These are phyloP conservation scores for Pisolithus sp. DNA, from an alignment of 768 basidiomycete genomes.

Conservation along the genomic window DNA sequence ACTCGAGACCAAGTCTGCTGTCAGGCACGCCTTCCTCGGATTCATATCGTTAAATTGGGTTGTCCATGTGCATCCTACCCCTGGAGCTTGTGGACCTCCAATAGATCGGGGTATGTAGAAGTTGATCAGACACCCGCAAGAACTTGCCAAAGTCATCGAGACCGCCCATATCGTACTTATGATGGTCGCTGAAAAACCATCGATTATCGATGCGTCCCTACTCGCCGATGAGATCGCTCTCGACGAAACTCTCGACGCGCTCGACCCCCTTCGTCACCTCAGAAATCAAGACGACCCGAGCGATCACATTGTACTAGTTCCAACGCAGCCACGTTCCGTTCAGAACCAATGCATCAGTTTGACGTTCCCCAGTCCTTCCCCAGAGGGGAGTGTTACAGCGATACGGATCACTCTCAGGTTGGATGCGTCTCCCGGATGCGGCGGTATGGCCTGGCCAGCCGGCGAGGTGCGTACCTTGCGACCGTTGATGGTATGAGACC, in stretches of 20 bases:
- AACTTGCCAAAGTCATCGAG: no score
- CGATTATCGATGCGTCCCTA: slow-evolving; percentile 8
- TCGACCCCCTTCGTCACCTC: slow-evolving; percentile 58
- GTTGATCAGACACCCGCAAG: no score
- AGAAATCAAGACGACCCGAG: slow-evolving; percentile 33
- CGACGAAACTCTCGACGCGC: slow-evolving; percentile 49
- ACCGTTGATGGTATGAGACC: neutral
- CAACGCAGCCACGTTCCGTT: slow-evolving; percentile 47
- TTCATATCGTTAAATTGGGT: neutral
- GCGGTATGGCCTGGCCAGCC: slow-evolving; percentile 89
- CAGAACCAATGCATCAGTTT: slow-evolving; percentile 43
- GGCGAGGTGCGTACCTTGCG: slow-evolving; percentile 56
- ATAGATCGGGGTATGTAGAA: no score
- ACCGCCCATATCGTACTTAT: no score
- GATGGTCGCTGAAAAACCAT: neutral
- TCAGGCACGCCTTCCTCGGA: no score
- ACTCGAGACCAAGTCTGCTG: no score
- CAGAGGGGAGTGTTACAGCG: neutral
- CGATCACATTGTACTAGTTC: slow-evolving; percentile 35
- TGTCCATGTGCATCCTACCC: neutral
- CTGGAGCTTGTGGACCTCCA: neutral
- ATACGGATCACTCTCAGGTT: slow-evolving; percentile 45
- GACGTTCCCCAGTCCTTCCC: slow-evolving; percentile 23
- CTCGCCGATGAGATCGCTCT: slow-evolving; percentile 33
- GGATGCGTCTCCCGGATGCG: slow-evolving; percentile 84